These are phyloP conservation scores for Mycocalia duriaeana DNA, from an alignment of 1,284 basidiomycete species.

Conservation along the genomic window DNA sequence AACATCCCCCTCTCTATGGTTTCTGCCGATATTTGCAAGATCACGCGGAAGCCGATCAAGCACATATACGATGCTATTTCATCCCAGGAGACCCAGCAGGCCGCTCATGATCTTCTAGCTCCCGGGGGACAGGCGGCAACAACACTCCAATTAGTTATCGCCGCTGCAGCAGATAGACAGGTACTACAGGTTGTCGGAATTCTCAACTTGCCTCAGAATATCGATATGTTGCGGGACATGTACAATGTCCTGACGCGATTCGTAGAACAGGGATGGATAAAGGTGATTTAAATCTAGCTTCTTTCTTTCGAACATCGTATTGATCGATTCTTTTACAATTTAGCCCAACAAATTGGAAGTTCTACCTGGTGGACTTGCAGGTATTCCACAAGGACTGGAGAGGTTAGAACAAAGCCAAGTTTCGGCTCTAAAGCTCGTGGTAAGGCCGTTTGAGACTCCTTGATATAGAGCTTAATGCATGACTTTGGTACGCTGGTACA, in stretches of 20 bases:
- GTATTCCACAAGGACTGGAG: conserved; percentile 38
- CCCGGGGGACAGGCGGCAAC: not conserved
- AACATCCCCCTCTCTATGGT: conserved; percentile 13
- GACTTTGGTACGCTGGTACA: too few relatives aligned
- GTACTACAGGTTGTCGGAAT: conserved; percentile 12
- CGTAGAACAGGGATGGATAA: conserved; percentile 30
- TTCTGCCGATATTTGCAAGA: conserved; percentile 16
- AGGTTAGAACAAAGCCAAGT: conserved; percentile 35
- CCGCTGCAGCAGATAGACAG: not conserved
- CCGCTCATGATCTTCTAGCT: conserved; percentile 1
- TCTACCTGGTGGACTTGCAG: conserved; percentile 40
- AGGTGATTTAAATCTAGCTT: conserved; percentile 30
- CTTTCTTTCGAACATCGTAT: not conserved
- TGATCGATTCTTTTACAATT: not conserved
- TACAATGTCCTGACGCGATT: conserved; percentile 21
- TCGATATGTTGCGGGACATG: conserved; percentile 16
- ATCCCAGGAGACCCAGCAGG: conserved; percentile 1
- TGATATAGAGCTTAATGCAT: too few relatives aligned
- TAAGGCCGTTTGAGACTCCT: conserved; percentile 38
- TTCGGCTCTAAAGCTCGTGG: conserved; percentile 48
- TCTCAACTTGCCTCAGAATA: conserved; percentile 16
- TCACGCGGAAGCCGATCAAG: conserved; percentile 19
- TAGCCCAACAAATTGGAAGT: conserved; percentile 40
- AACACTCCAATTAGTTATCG: not conserved
- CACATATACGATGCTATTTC: conserved; percentile 32